Base-by-base conservation (phyloP, 2,329 filamentous ascomycete species). In the Aureobasidium sp. region DNA sequence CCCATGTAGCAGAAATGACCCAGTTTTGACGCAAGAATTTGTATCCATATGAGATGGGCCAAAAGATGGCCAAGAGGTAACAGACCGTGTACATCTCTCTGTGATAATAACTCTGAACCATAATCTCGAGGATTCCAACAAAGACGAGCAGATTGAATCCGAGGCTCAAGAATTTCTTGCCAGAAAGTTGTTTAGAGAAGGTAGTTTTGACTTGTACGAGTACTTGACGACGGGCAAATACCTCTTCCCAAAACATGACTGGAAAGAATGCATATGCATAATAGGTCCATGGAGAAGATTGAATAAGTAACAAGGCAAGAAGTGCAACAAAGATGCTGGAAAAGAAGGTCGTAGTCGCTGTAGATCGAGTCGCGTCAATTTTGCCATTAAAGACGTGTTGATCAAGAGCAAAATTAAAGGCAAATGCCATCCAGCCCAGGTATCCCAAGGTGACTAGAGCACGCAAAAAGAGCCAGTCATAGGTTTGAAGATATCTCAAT, bases 391-490 rank as follows among this genome's bases (percentile, higher is more conserved):
- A 78, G 55, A 99, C 90, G 74, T 96, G 91, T 58, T 92, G 78
- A 71, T 96, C 89, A 64, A 97, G 81, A 52, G 97, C 91, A 0
- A 88, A 95, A 0, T 91, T 94, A 55, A 96, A 78, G 2, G 92
- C 91, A 74, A 92, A 99, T 1, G 89, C 88, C 70, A 97, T 95
- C 93, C 93, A 99, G 25, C 94, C 94, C 8, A 97, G 77, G 70
- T 97, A 99, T 21, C 94, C 94, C 13, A 89, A 72, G 2, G 94
- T 97, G 63, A 99, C 88, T 54, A 99, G 80, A 2, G 90, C 88
- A 63, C 94, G 83, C 39, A 99, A 78, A 75, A 99, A 99, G 2
- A 99, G 81, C 94, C 94, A 99, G 76, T 99, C 94, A 69, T 99
- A 99, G 0, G 92, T 99, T 74, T 99, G 94, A 30, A 99, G 81